Percentiles rank a stretch among this genome's conserved stretches.
Conservation (phyloP, 495 filamentous ascomycete species). For the Gamarada debralockiae region DNA sequence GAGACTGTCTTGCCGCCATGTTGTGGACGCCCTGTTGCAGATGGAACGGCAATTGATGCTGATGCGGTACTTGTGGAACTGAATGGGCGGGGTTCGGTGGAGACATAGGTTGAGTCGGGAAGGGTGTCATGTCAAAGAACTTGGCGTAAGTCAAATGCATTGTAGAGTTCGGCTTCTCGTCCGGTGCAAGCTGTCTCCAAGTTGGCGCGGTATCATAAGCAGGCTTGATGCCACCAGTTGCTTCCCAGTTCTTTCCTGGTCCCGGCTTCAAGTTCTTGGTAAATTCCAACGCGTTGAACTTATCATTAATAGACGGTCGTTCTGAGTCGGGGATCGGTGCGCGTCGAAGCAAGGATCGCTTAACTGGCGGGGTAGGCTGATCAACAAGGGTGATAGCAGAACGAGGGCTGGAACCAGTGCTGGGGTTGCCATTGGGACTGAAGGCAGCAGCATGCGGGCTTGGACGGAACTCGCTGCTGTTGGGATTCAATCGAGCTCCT, state of each 20-base stretch:
- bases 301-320: constrained; percentile 43
- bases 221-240: constrained; percentile 72
- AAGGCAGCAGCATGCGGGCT: constrained; percentile 75
- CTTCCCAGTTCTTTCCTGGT: constrained; percentile 53
- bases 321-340: constrained; percentile 55
- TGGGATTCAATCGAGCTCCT: constrained; percentile 73
- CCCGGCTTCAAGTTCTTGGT: constrained; percentile 75
- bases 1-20: constrained; percentile 51
- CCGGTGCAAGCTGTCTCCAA: constrained; percentile 63
- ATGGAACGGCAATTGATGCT: constrained; percentile 74
- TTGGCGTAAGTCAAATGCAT: constrained; percentile 62
- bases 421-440: constrained; percentile 61
- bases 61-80: constrained; percentile 50
- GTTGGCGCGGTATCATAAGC: constrained; percentile 76
- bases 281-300: constrained; percentile 54
- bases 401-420: constrained; percentile 61
- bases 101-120: constrained; percentile 51
- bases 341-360: constrained; percentile 40
- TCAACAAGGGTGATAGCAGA: constrained; percentile 45
- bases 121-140: constrained; percentile 64
- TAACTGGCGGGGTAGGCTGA: constrained; percentile 40
- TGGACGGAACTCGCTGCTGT: constrained; percentile 79
- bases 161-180: constrained; percentile 55
- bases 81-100: constrained; percentile 59
- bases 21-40: constrained; percentile 42